These are phyloP conservation scores for Tuber umbilicatum DNA, from an alignment of 495 filamentous ascomycete genomes.

Conservation along the genomic window DNA sequence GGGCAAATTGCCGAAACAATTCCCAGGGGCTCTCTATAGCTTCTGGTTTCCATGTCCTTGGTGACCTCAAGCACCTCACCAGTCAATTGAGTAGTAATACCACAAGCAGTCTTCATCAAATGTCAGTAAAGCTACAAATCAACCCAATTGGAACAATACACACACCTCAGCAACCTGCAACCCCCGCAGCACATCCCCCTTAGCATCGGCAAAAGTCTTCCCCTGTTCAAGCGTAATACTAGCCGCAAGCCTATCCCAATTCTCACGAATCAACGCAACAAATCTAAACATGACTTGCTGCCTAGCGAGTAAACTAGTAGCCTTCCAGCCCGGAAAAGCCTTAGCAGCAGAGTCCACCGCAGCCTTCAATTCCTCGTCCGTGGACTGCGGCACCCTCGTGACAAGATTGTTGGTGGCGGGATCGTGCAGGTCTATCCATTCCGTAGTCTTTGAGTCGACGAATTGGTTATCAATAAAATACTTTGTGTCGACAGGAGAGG, in stretches of 20 bases:
- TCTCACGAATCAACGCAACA: constrained; percentile 75
- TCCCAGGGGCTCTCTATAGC: constrained; percentile 85
- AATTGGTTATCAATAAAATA: constrained; percentile 94
- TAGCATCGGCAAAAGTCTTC: constrained; percentile 95
- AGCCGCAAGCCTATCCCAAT: constrained; percentile 93
- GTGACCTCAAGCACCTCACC: constrained; percentile 94
- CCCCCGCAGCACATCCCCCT: constrained; percentile 88
- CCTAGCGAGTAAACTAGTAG: constrained; percentile 71
- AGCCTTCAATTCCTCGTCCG: constrained; percentile 77
- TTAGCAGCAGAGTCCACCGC: constrained; percentile 81
- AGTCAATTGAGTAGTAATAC: constrained; percentile 85
- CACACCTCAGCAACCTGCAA: constrained; percentile 80
- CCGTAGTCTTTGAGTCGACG: constrained; percentile 61
- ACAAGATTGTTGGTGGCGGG: constrained; percentile 97
- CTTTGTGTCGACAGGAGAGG: constrained; percentile 67
- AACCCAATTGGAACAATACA: not conserved
- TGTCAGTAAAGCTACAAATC: constrained; percentile 5
- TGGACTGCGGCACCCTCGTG: constrained; percentile 94
- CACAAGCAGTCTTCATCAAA: constrained; percentile 62
- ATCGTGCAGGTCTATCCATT: constrained; percentile 90
- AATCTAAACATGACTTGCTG: constrained; percentile 99
- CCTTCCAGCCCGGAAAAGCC: constrained; percentile 82
- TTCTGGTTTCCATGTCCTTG: constrained; percentile 98
- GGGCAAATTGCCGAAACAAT: constrained; percentile 96
- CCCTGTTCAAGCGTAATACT: constrained; percentile 97